phyloP scores from a whole-genome alignment of 2,329 filamentous ascomycete species.

The Xylaria sp. region DNA sequence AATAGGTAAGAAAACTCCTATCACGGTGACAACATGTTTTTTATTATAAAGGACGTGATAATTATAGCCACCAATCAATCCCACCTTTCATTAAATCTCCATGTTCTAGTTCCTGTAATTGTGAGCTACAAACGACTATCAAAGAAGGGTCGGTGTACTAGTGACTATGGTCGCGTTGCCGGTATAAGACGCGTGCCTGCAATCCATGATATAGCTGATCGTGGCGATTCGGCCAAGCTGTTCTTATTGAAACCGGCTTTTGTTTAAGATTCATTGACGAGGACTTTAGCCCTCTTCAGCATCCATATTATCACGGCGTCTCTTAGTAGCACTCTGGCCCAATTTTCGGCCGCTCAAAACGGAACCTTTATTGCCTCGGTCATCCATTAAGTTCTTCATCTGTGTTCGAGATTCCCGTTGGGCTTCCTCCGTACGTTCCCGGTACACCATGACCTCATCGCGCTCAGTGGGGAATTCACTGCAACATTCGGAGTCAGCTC shows the following conservation, averaged over 20 bases:
- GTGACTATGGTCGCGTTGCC: neutral
- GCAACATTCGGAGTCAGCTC: neutral
- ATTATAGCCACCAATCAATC: neutral
- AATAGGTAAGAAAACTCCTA: too few relatives aligned
- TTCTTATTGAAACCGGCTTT: neutral
- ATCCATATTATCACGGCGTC: slow-evolving; percentile 74
- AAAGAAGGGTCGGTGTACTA: neutral
- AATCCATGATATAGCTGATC: neutral
- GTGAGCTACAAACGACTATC: neutral
- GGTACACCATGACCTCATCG: slow-evolving; percentile 87
- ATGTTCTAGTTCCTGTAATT: neutral
- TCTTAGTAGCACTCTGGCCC: slow-evolving; percentile 55
- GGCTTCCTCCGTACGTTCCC: slow-evolving; percentile 81
- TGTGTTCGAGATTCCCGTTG: slow-evolving; percentile 82
- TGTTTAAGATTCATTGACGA: neutral
- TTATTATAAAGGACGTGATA: too few relatives aligned
- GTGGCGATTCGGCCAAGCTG: neutral
- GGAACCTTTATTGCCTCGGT: slow-evolving; percentile 67
- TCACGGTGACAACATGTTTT: too few relatives aligned
- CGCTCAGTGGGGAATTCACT: slow-evolving; percentile 75
- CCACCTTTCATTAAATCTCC: neutral
- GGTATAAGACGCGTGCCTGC: neutral
- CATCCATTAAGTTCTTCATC: slow-evolving; percentile 83
- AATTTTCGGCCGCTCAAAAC: slow-evolving; percentile 57
- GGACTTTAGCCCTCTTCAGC: slow-evolving; percentile 71